These are phyloP conservation scores for Prototheca wickerhamii DNA, from an alignment of 163 green algal genomes.

Conservation along the genomic window DNA sequence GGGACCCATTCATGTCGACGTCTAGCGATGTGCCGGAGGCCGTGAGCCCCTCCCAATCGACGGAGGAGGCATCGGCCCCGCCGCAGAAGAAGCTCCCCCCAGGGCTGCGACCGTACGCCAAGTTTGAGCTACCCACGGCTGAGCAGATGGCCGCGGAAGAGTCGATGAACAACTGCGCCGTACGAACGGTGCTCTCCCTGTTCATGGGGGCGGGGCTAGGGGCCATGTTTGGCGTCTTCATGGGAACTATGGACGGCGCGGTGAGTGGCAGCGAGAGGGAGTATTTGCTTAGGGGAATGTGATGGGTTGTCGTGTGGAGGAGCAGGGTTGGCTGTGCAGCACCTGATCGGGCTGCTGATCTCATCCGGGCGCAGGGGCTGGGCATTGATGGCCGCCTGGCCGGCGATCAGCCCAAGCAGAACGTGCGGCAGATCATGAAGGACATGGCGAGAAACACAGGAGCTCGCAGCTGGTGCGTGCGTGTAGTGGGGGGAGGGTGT, in stretches of 20 bases:
- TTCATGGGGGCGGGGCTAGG: constrained; percentile 77
- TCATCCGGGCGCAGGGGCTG: constrained; percentile 23
- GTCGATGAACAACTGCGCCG: constrained; percentile 91
- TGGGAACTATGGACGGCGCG: constrained; percentile 75
- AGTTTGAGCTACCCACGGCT: constrained; percentile 50
- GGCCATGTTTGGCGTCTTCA: constrained; percentile 86
- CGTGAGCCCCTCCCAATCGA: no score
- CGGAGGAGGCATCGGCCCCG: no score
- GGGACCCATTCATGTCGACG: no score
- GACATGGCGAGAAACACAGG: constrained; percentile 37
- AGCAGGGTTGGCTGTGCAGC: not conserved
- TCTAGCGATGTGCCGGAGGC: no score
- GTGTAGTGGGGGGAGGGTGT: not conserved
- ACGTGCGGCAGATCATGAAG: constrained; percentile 36
- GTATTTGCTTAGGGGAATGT: not conserved
- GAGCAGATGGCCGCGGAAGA: constrained; percentile 73
- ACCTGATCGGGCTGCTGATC: not conserved
- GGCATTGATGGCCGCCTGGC: constrained; percentile 30
- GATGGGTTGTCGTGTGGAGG: not conserved
- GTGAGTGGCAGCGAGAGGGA: constrained; percentile 16
- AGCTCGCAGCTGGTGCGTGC: constrained; percentile 39
- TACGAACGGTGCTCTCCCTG: constrained; percentile 66
- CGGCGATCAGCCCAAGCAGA: constrained; percentile 33
- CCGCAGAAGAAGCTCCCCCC: constrained; percentile 12
- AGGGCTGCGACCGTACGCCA: constrained; percentile 22